Evolutionary conservation across 345 rosid species (phyloP).

Genomic region (Arabis alpina): DNA sequence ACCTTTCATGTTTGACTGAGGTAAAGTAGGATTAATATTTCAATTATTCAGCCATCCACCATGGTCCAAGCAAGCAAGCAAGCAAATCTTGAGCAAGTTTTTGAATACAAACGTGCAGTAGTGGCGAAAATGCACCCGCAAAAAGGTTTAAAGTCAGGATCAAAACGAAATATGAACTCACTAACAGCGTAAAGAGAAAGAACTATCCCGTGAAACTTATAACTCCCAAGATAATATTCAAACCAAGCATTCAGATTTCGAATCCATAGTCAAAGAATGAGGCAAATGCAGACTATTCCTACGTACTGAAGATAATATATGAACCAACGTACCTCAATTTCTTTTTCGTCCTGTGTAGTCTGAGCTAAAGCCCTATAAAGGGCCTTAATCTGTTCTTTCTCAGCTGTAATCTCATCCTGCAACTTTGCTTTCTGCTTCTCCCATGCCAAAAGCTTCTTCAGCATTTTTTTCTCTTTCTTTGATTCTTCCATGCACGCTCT

Average conservation of each 20-base stretch:
- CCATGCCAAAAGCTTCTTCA: conserved; percentile 83
- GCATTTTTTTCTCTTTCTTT: conserved; percentile 78
- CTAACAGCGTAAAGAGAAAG: background rate
- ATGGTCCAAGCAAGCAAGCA: background rate
- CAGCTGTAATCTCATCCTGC: conserved; percentile 71
- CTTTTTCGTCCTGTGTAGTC: conserved; percentile 60
- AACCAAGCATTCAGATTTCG: conserved; percentile 3
- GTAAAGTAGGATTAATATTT: background rate
- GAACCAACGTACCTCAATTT: conserved; percentile 62
- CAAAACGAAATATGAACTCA: background rate
- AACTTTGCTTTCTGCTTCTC: conserved; percentile 80
- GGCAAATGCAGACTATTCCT: conserved; percentile 22
- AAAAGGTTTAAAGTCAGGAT: conserved; percentile 7
- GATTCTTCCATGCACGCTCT: conserved; percentile 65
- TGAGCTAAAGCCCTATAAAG: conserved; percentile 53
- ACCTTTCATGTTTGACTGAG: background rate
- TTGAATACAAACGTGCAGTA: background rate
- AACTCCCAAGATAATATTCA: background rate
- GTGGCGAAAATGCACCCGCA: background rate
- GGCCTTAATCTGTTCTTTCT: conserved; percentile 71
- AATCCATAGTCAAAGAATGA: background rate
- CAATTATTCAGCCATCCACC: conserved; percentile 15
- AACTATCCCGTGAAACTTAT: background rate
- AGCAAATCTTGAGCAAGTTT: conserved; percentile 18
- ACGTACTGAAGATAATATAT: background rate